Evolutionary conservation across 2,329 filamentous ascomycete species (phyloP), one percentile per base, ranked within the genome.

Genomic region (Scytalidium lignicola): DNA sequence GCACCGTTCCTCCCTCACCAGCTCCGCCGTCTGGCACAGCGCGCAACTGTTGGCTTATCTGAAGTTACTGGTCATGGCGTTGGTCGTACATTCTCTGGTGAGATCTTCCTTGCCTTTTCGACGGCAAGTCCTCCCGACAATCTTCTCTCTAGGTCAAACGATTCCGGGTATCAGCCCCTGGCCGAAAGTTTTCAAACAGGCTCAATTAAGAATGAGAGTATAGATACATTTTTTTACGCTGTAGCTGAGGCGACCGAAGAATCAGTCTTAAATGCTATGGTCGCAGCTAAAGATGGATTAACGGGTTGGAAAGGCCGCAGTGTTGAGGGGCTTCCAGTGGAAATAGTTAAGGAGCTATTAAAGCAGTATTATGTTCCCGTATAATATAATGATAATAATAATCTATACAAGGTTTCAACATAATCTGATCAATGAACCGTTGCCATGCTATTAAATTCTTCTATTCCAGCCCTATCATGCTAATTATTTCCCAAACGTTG

Each of bases 71-170:
- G 79, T 1, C 76, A 76, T 52, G 80, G 79, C 0, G 19, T 21
- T 17, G 23, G 23, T 26, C 23, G 23, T 26, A 83, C 83, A 54
- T 72, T 71, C 4, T 83, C 78, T 0, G 82, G 81, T 0, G 82
- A 85, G 52, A 77, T 85, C 51, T 85, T 85, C 60, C 66, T 86
- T 2, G 82, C 82, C 6, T 82, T 86, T 54, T 83, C 79, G 15
- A 85, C 82, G 0, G 80, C 70, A 3, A 78, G 75, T 49, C 67
- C 70, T 41, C 65, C 81, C 1, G 66, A 68, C 2, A 69, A 75
- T 32, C 23, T 26, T 6, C 23, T 26, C 5, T 6, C 23, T 26
- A 72, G 75, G 56, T 67, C 64, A 3, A 56, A 67, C n/a, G 59
- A 52, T 2, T 8, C 23, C 9, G 23, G 15, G n/a, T n/a, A 32